Base-by-base conservation (phyloP, 2,329 filamentous ascomycete species). In the Trichoderma sp. region DNA sequence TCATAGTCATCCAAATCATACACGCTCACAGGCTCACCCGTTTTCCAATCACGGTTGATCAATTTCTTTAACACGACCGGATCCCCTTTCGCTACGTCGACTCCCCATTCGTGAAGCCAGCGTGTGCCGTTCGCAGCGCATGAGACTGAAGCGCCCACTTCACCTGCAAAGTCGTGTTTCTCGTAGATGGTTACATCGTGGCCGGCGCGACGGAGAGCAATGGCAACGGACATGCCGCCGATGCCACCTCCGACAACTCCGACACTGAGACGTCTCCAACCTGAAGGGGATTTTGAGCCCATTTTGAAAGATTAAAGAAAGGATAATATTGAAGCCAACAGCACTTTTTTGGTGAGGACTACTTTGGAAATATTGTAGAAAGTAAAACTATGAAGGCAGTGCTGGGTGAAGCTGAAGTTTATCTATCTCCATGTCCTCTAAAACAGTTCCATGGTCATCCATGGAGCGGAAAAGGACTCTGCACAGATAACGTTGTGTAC, bases 1-100 rank as follows among this genome's bases (percentile, higher is more conserved):
- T 91, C 84, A 67, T 91, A 91, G 73, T 91, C 89, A 12, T 79
- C 83, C 19, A 92, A 77, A 71, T 86, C 84, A 71, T 89, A 90
- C 0, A 89, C 86, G 71, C 84, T 90, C 27, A 88, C 83, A 0
- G 86, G 84, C 77, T 90, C 86, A 0, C 89, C 89, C 1, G 88
- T 91, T 74, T 86, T 84, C 89, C 89, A 92, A 77, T 91, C 88
- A 4, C 86, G 84, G 75, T 88, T 90, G 78, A 92, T 91, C 63
- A 92, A 82, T 73, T 88, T 88, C 76, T 82, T 83, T 58, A 92
- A 78, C 1, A 91, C 79, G 2, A 92, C 89, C 0, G 88, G 88
- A 67, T 90, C 85, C 9, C 89, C 89, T 72, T 87, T 87, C 15
- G 79, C 79, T 1, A 91, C 80, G 72, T 91, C 86, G 1, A 91